phyloP scores from a whole-genome alignment of 2,329 filamentous ascomycete genomes.

The Fusarium gaditjirri region DNA sequence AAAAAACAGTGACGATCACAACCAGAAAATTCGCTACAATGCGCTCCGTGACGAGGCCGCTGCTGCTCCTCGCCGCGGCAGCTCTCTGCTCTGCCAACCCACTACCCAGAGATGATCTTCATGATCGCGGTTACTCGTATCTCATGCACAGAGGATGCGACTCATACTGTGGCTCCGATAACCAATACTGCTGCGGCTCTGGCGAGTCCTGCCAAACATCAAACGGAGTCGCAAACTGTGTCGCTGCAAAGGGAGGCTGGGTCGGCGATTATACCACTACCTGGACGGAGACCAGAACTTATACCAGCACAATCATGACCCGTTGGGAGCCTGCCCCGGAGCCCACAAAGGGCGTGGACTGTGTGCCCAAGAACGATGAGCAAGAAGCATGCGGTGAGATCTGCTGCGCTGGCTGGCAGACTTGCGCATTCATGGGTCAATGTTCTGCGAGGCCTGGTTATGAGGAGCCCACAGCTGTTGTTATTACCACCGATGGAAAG shows the following conservation, averaged over 20 bases:
- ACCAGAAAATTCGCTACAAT: slow-evolving; percentile 25
- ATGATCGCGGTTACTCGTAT: slow-evolving; percentile 61
- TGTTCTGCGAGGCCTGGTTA: slow-evolving; percentile 66
- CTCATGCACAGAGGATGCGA: slow-evolving; percentile 62
- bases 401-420: slow-evolving; percentile 77
- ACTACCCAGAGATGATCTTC: slow-evolving; percentile 61
- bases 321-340: slow-evolving; percentile 58
- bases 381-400: slow-evolving; percentile 73
- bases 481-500: slow-evolving; percentile 58
- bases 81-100: slow-evolving; percentile 56
- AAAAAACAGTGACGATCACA: slow-evolving; percentile 3
- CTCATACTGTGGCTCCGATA: slow-evolving; percentile 64
- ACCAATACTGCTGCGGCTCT: slow-evolving; percentile 65
- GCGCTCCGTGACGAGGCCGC: slow-evolving; percentile 42
- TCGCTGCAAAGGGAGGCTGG: slow-evolving; percentile 49
- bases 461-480: slow-evolving; percentile 54
- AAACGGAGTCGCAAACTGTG: slow-evolving; percentile 62
- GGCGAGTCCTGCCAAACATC: slow-evolving; percentile 63
- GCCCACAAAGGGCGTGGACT: slow-evolving; percentile 58
- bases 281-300: slow-evolving; percentile 69
- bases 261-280: slow-evolving; percentile 62
- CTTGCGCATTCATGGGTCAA: slow-evolving; percentile 68
- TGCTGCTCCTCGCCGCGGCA: slow-evolving; percentile 54
- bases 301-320: slow-evolving; percentile 68
- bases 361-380: slow-evolving; percentile 61